Percentiles rank a stretch among this genome's conserved stretches.
Conservation (phyloP, 768 basidiomycete genomes). For the Cystofilobasidium bisporidii region DNA sequence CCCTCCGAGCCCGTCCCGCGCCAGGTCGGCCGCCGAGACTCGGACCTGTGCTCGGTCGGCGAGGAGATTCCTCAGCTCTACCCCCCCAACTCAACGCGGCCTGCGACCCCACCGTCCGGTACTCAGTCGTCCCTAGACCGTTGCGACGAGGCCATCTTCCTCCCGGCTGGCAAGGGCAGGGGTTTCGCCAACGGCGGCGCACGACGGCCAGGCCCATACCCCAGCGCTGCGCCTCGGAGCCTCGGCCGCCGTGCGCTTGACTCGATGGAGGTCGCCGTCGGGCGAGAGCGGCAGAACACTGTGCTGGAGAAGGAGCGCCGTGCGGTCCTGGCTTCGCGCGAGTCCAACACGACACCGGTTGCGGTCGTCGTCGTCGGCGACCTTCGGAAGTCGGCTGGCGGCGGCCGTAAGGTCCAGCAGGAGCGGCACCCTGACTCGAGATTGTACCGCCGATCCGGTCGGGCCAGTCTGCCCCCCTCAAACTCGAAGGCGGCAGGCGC, state of each 20-base stretch:
- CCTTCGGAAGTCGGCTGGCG: background rate
- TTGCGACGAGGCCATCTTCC: slow-evolving; percentile 13
- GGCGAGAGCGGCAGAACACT: slow-evolving; percentile 10
- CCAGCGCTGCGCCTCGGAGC: background rate
- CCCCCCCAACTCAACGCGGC: background rate
- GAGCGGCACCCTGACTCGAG: background rate
- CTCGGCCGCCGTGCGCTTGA: slow-evolving; percentile 16
- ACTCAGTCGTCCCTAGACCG: background rate
- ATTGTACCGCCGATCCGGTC: too few species aligned
- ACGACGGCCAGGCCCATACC: slow-evolving; percentile 12
- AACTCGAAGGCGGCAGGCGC: too few species aligned
- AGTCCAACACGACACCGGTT: background rate
- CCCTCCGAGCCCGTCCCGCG: background rate
- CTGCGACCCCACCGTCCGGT: background rate
- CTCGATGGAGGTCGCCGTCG: slow-evolving; percentile 12
- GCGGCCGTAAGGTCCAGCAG: too few species aligned
- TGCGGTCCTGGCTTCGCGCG: background rate
- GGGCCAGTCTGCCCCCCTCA: too few species aligned
- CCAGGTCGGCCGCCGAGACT: background rate
- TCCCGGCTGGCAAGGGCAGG: slow-evolving; percentile 10
- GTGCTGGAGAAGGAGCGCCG: slow-evolving; percentile 4
- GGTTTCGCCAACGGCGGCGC: slow-evolving; percentile 19
- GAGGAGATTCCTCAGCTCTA: background rate
- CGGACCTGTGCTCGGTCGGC: background rate
- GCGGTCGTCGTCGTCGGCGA: slow-evolving; percentile 3